Percentiles rank a stretch among this genome's conserved stretches.
Conservation (phyloP, 2,329 filamentous ascomycete species). For the Tolypocladium guangdongense region DNA sequence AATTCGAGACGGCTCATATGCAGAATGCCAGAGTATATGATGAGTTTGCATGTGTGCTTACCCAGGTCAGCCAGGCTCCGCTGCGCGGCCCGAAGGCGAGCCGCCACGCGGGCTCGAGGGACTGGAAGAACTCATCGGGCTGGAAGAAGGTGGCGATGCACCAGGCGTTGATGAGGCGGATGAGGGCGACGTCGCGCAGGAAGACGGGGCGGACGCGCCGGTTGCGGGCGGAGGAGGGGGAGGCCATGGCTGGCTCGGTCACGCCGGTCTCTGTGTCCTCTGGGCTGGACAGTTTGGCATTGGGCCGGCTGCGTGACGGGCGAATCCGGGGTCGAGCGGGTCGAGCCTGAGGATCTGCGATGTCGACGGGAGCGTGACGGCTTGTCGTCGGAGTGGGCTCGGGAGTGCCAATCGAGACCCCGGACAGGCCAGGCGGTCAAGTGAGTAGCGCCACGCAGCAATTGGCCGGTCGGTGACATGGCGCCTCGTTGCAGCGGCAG, state of each 20-base stretch:
- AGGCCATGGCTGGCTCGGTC: neutral
- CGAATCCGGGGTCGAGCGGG: neutral
- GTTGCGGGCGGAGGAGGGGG: constrained; percentile 9
- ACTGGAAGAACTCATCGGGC: constrained; percentile 95
- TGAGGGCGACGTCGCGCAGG: constrained; percentile 38
- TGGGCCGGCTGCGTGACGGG: neutral
- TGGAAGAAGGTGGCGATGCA: constrained; percentile 86
- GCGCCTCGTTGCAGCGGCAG: neutral
- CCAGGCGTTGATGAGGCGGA: constrained; percentile 73
- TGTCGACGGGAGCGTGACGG: neutral
- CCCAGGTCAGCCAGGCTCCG: constrained; percentile 94
- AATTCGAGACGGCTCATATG: neutral
- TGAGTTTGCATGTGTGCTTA: constrained; percentile 28
- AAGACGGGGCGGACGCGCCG: constrained; percentile 13
- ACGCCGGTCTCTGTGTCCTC: neutral
- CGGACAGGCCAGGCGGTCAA: neutral
- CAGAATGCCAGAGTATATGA: constrained; percentile 4
- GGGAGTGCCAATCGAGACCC: neutral
- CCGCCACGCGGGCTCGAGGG: constrained; percentile 87
- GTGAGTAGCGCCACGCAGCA: neutral
- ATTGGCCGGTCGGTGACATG: neutral
- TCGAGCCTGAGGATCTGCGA: neutral
- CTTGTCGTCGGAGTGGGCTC: neutral
- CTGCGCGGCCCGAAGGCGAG: constrained; percentile 67
- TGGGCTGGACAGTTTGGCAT: neutral